A percentile compares a stretch with the other conserved stretches of the same genome.
These are phyloP conservation scores for Capsicum baccatum DNA, from an alignment of 257 asterid species.

Conservation along the genomic window DNA sequence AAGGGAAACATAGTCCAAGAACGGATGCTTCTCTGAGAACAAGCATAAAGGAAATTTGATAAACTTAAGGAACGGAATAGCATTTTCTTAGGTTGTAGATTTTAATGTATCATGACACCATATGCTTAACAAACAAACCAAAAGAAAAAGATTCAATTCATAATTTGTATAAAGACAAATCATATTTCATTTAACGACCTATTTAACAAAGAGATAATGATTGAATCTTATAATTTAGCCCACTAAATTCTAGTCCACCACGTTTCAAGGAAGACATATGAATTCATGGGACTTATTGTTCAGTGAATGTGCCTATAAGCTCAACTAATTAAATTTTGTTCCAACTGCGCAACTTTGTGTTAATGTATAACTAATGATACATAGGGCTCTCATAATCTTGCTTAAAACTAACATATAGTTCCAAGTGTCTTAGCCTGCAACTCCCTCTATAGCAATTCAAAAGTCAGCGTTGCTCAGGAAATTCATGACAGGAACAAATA, in stretches of 20 bases:
- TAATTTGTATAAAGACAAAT: neutral
- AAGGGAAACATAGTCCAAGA: neutral
- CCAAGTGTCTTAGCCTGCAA: neutral
- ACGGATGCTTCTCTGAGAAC: neutral
- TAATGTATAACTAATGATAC: neutral
- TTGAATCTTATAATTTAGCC: neutral
- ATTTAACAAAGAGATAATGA: neutral
- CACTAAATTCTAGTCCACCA: neutral
- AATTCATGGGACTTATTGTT: conserved; percentile 1
- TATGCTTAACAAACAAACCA: neutral
- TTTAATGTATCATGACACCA: neutral
- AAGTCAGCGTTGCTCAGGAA: neutral
- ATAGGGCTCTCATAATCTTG: neutral
- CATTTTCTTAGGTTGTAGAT: neutral
- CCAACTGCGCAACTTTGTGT: neutral
- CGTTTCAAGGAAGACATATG: neutral
- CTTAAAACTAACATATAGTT: conserved; percentile 9
- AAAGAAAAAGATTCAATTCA: neutral
- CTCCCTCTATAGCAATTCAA: neutral
- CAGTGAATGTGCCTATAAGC: neutral
- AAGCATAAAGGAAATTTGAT: neutral
- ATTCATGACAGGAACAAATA: neutral
- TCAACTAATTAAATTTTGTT: conserved; percentile 18
- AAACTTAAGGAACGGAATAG: neutral
- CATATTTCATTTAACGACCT: neutral